A percentile compares a stretch with the other conserved stretches of the same genome.
phyloP scores from a whole-genome alignment of 352 stramenopile genomes.

The Phytophthora pluvialis region DNA sequence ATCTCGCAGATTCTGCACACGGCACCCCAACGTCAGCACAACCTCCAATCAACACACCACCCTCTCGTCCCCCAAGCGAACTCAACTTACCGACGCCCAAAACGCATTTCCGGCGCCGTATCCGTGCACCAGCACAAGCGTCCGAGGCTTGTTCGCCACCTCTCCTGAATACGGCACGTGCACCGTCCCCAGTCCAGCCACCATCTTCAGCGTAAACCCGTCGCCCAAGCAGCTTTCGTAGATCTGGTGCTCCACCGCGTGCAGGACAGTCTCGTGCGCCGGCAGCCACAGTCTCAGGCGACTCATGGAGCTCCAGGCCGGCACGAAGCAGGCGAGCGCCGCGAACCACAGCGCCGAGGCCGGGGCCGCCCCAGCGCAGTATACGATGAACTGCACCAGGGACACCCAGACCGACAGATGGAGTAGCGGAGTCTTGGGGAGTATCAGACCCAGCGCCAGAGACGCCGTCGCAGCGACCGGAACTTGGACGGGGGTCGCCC shows the following conservation, averaged over 20 bases:
- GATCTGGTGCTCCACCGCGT: constrained; percentile 56
- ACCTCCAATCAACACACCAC: neutral
- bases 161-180: constrained; percentile 66
- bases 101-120: constrained; percentile 77
- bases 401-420: constrained; percentile 28
- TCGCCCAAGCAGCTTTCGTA: constrained; percentile 57
- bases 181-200: constrained; percentile 69
- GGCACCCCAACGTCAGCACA: neutral
- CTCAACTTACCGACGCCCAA: constrained; percentile 57
- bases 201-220: constrained; percentile 43
- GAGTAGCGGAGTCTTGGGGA: constrained; percentile 25
- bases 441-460: constrained; percentile 12
- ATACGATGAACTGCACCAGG: constrained; percentile 22
- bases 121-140: constrained; percentile 69
- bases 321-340: constrained; percentile 28
- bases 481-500: constrained; percentile 11
- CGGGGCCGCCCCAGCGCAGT: neutral
- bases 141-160: constrained; percentile 32
- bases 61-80: neutral
- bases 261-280: constrained; percentile 45
- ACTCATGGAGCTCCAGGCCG: constrained; percentile 32
- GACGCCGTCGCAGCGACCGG: constrained; percentile 17
- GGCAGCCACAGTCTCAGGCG: constrained; percentile 51
- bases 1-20: constrained; percentile 55
- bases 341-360: constrained; percentile 15